A percentile compares a stretch with the other conserved stretches of the same genome.
phyloP scores from a whole-genome alignment of 2,329 filamentous ascomycete species.

The Aspergillus ochraceoroseus region DNA sequence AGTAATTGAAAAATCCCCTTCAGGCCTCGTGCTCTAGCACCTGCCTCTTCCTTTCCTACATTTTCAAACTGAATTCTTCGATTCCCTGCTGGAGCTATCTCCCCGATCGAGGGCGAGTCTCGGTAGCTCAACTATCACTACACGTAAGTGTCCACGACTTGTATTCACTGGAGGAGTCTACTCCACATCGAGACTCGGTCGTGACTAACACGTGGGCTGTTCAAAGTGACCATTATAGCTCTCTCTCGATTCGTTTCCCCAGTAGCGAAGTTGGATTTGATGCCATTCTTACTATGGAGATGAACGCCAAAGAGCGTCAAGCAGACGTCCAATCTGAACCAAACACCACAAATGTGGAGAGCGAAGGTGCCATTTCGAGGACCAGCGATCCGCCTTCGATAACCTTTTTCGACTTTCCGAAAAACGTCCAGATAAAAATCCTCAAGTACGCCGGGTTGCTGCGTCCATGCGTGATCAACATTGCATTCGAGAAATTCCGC shows the following conservation, averaged over 20 bases:
- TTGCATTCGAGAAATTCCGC: constrained; percentile 14
- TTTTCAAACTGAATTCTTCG: background rate
- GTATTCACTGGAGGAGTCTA: background rate
- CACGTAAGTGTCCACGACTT: background rate
- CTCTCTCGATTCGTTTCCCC: background rate
- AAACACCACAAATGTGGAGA: background rate
- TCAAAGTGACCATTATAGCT: background rate
- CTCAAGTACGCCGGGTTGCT: constrained; percentile 22
- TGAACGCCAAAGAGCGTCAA: background rate
- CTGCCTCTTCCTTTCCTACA: background rate
- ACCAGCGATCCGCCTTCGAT: background rate
- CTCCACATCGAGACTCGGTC: background rate
- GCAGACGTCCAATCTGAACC: background rate
- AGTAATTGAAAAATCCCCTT: background rate
- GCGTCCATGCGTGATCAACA: constrained; percentile 21
- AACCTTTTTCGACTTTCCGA: constrained; percentile 22
- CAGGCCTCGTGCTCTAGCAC: background rate
- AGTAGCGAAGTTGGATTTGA: background rate
- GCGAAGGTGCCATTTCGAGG: background rate
- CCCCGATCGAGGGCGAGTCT: background rate
- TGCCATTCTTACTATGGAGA: background rate
- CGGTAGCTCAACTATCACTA: background rate
- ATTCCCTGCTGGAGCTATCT: background rate
- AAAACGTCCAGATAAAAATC: constrained; percentile 19
- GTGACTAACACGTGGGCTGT: background rate